These are phyloP conservation scores for Penicillium sp. DNA, from an alignment of 2,329 filamentous ascomycete genomes.

Conservation along the genomic window DNA sequence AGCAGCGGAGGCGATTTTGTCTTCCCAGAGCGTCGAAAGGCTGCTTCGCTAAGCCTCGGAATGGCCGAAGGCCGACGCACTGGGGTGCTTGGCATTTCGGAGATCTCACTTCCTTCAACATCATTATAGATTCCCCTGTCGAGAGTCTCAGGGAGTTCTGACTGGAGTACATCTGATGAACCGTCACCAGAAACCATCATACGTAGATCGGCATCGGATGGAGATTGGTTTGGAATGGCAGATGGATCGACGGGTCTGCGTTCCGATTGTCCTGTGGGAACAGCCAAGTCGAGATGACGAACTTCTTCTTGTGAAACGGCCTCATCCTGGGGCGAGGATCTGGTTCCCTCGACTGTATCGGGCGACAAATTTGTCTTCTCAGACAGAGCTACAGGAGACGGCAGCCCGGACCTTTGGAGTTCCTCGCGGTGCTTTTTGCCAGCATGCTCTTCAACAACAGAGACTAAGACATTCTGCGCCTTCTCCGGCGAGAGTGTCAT, in stretches of 20 bases:
- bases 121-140: constrained; percentile 8
- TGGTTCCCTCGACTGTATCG: constrained; percentile 18
- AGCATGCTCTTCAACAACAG: constrained; percentile 62
- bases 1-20: constrained; percentile 47
- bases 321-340: constrained; percentile 23
- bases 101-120: constrained; percentile 14
- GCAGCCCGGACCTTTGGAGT: constrained; percentile 11
- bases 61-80: constrained; percentile 37
- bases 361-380: constrained; percentile 23
- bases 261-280: constrained; percentile 35
- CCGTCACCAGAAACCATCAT: constrained; percentile 10
- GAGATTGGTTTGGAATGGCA: constrained; percentile 7
- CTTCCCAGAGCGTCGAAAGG: constrained; percentile 36
- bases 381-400: constrained; percentile 18
- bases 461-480: constrained; percentile 60
- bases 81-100: constrained; percentile 22
- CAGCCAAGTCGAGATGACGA: constrained; percentile 59
- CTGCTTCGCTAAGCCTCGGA: constrained; percentile 38
- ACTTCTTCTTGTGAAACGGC: constrained; percentile 50
- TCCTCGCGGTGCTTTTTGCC: constrained; percentile 33
- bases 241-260: constrained; percentile 11
- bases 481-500: constrained; percentile 58
- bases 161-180: constrained; percentile 5
- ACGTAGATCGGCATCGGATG: constrained; percentile 10
- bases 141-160: constrained; percentile 12